Base-by-base conservation (phyloP, 495 filamentous ascomycete genomes). In the Aspergillus ostianus region DNA sequence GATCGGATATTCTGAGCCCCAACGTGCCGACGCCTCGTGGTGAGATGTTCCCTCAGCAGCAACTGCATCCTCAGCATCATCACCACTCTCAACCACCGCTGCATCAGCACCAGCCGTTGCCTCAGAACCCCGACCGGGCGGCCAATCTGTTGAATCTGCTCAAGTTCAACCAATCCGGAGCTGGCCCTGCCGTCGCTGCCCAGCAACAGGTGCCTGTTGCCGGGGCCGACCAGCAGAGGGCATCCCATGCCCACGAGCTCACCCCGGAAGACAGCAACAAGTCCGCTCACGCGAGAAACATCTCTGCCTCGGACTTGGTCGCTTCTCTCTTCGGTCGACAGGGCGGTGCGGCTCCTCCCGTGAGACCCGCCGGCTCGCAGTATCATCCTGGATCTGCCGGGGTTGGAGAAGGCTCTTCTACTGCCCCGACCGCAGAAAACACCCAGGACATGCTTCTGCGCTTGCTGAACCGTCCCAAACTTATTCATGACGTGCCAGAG, bases 81-180 rank as follows among this genome's bases (percentile, higher is more conserved):
- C 36, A 41, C 36, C 36, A 41, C 36, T 10, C 36, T 1, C 36
- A 41, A 4, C 36, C 36, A 12, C 12, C 56, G 53, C 60, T 55
- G 41, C 64, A 55, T 8, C 68, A 63, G 21, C 66, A 69, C 51
- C 72, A 69, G 45, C 61, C 62, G 13, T 55, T 77, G 59, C 66
- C 75, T 64, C 63, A 66, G 53, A 79, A 84, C 55, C 73, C 83
- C 54, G 80, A 90, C 68, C 85, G 78, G 76, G 87, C 80, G 54
- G 85, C 74, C 49, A 91, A 87, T 67, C 75, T 98, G 62, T 80
- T 98, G 68, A 94, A 88, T 66, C 82, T 98, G 46, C 82, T 98
- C 52, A 92, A 92, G 75, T 97, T 92, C 75, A 91, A 84, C 64
- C 83, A 90, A 62, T 67, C 75, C 18, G 57, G 70, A 20, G 62